A percentile compares a stretch with the other conserved stretches of the same genome.
Evolutionary conservation across 345 rosid species (phyloP).

Genomic region (Gossypium raimondii): DNA sequence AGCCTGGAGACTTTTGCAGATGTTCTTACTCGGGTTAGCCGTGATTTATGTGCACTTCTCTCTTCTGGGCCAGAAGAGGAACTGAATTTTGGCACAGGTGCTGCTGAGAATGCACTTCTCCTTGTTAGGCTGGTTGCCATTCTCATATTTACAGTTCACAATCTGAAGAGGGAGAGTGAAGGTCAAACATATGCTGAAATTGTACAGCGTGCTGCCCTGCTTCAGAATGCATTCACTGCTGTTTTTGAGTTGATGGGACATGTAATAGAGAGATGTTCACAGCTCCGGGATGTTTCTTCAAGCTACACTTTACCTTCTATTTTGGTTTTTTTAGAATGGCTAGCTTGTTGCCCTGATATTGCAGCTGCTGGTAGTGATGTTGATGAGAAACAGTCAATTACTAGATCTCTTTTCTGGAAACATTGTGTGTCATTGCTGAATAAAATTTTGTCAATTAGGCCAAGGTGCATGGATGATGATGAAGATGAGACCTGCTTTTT

Average conservation of each 20-base stretch:
- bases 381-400: slow-evolving; percentile 62
- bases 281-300: slow-evolving; percentile 59
- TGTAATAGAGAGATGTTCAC: slow-evolving; percentile 54
- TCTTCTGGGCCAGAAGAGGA: slow-evolving; percentile 58
- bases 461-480: slow-evolving; percentile 51
- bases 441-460: slow-evolving; percentile 48
- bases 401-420: slow-evolving; percentile 67
- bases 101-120: slow-evolving; percentile 60
- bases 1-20: slow-evolving; percentile 92
- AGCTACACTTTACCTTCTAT: slow-evolving; percentile 79
- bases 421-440: slow-evolving; percentile 63
- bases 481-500: slow-evolving; percentile 69
- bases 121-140: slow-evolving; percentile 66
- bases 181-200: slow-evolving; percentile 90
- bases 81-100: slow-evolving; percentile 65
- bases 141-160: slow-evolving; percentile 70
- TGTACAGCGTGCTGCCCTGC: slow-evolving; percentile 83
- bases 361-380: slow-evolving; percentile 48
- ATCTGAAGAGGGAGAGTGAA: slow-evolving; percentile 64
- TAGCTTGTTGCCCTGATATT: slow-evolving; percentile 82
- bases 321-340: slow-evolving; percentile 86
- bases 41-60: slow-evolving; percentile 58
- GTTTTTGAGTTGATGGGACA: slow-evolving; percentile 70
- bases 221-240: slow-evolving; percentile 75
- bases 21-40: slow-evolving; percentile 61